Evolutionary conservation across 352 stramenopile species (phyloP), one percentile per base, ranked within the genome.

Genomic region (Pythium aristosporum): DNA sequence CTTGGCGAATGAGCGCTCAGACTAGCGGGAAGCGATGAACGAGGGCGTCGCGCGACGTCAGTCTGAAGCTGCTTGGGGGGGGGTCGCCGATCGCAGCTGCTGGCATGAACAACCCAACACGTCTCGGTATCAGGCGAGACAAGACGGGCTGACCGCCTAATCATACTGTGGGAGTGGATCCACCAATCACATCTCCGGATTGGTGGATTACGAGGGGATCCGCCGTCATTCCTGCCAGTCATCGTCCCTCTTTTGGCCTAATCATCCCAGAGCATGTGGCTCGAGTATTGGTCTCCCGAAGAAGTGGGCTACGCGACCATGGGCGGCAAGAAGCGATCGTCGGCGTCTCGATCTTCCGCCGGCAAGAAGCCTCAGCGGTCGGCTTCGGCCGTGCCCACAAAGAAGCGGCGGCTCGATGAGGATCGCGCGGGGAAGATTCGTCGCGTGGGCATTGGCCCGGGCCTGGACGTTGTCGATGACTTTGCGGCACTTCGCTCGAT

Each of bases 381-480:
- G 13, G 10, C 50, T 10, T 21, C 51, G 6, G 3, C 46, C 0
- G 20, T 10, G 23, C 43, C 53, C n/a, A 23, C 63, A 23, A 67
- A 63, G 58, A 66, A 67, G 46, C 52, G 65, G 18, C 58, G 65
- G 13, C 23, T 65, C 7, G 57, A 57, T 51, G 47, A 9, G 1
- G 57, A 50, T 23, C 41, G 30, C 32, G 50, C 44, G 20, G 43
- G 32, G 12, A 57, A 50, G 23, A 7, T 39, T 36, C 34, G 57
- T 9, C 46, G 57, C 13, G 32, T 37, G 3, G 47, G 66, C 5
- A 21, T n/a, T 16, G 59, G 66, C 10, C 53, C 47, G 3, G 59
- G 66, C 11, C 59, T 72, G 13, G 59, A 72, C 50, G 47, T 64
- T 9, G 25, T 72, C 21, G 66, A 68, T 16, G 66, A 68, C 60